Percentiles rank a stretch among this genome's conserved stretches.
Evolutionary conservation across 305 asterid genomes (phyloP).

Genomic region (Fraxinus dipetala): DNA sequence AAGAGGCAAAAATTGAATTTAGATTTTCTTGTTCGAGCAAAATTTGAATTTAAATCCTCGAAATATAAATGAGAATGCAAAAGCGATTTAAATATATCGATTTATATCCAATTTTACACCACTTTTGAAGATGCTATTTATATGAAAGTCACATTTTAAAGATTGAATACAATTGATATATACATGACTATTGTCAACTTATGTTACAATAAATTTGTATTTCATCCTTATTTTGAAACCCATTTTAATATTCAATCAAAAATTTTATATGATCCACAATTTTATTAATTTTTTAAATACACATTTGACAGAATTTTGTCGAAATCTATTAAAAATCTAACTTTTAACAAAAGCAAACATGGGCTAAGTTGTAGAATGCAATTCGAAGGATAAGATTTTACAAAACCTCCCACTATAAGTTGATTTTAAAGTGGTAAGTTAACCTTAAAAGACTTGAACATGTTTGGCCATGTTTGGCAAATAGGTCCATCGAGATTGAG

Average conservation of each 20-base stretch:
- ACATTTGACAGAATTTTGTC: not conserved
- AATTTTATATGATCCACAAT: too few relatives aligned
- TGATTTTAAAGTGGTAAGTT: not conserved
- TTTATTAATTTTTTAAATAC: too few relatives aligned
- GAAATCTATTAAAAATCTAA: too few relatives aligned
- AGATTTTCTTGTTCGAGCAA: not conserved
- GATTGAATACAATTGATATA: not conserved
- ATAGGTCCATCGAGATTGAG: too few relatives aligned
- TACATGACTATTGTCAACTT: not conserved
- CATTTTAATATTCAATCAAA: too few relatives aligned
- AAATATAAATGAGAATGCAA: too few relatives aligned
- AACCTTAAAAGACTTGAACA: not conserved
- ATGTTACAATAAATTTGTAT: too few relatives aligned
- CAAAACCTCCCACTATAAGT: not conserved
- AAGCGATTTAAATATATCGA: too few relatives aligned
- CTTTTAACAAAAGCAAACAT: not conserved
- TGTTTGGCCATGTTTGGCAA: not conserved
- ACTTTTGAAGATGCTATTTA: too few relatives aligned
- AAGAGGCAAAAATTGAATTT: not conserved
- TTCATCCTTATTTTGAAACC: too few relatives aligned
- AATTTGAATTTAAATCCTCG: not conserved
- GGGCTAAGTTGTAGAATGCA: not conserved
- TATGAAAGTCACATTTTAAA: not conserved
- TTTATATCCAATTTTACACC: too few relatives aligned
- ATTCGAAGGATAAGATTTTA: not conserved